A percentile compares a stretch with the other conserved stretches of the same genome.
These are phyloP conservation scores for Boletus sensibilis DNA, from an alignment of 768 basidiomycete genomes.

Conservation along the genomic window DNA sequence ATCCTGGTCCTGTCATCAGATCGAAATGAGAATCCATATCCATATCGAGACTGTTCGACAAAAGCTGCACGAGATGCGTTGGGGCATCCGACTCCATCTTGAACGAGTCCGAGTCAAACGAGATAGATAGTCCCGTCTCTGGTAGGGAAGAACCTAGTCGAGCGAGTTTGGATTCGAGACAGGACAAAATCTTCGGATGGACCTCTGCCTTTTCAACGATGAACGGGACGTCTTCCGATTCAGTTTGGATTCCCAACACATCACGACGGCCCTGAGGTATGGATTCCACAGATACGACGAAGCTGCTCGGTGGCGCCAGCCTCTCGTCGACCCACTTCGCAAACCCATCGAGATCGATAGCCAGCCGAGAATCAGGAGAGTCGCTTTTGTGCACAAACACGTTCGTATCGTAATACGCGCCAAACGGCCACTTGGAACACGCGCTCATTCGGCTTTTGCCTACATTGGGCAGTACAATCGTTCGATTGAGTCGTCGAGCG, in stretches of 20 bases:
- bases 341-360: constrained; percentile 41
- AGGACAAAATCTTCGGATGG: constrained; percentile 20
- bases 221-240: background rate
- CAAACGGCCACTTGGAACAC: constrained; percentile 50
- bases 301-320: constrained; percentile 29
- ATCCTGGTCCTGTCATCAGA: constrained; percentile 10
- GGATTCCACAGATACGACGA: constrained; percentile 37
- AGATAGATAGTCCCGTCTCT: constrained; percentile 7
- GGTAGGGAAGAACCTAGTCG: constrained; percentile 10
- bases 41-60: constrained; percentile 13
- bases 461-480: constrained; percentile 60
- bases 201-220: background rate
- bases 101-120: constrained; percentile 3
- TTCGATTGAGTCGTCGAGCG: constrained; percentile 50
- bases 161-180: constrained; percentile 20
- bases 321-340: constrained; percentile 37
- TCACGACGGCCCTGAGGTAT: constrained; percentile 14
- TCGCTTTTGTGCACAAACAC: constrained; percentile 2
- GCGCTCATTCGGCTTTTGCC: constrained; percentile 52
- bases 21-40: constrained; percentile 2
- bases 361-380: constrained; percentile 2
- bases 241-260: background rate
- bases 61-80: constrained; percentile 11
- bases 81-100: constrained; percentile 11
- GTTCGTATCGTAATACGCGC: constrained; percentile 47